phyloP scores from a whole-genome alignment of 768 basidiomycete genomes.

The Mycena filopes region DNA sequence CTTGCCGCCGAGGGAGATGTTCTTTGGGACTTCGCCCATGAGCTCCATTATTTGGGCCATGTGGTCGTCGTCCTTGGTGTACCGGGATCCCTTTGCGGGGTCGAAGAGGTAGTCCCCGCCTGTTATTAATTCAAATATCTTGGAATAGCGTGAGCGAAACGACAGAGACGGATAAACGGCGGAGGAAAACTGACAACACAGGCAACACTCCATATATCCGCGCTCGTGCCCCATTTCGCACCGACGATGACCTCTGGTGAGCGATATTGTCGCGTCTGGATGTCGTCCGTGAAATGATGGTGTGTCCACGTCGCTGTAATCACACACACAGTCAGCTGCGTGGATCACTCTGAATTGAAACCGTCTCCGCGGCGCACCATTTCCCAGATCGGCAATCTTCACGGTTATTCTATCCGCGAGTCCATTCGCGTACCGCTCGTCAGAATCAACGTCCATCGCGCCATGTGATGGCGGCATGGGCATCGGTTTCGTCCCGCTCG shows the following conservation, averaged over 20 bases:
- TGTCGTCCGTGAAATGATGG: slow-evolving; percentile 99
- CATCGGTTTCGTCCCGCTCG: slow-evolving; percentile 40
- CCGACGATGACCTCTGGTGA: slow-evolving; percentile 98
- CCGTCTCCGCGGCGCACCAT: slow-evolving; percentile 65
- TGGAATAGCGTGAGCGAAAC: not conserved
- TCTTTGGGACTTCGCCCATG: slow-evolving; percentile 88
- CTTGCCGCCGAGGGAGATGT: slow-evolving; percentile 88
- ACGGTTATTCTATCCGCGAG: slow-evolving; percentile 84
- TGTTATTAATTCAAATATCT: slow-evolving; percentile 93
- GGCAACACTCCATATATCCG: slow-evolving; percentile 96
- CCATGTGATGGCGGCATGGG: slow-evolving; percentile 39
- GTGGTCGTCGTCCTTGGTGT: slow-evolving; percentile 97
- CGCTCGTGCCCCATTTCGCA: slow-evolving; percentile 94
- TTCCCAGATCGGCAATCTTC: slow-evolving; percentile 98
- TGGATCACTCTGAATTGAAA: slow-evolving; percentile 8
- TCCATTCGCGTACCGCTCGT: slow-evolving; percentile 28
- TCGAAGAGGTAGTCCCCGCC: slow-evolving; percentile 99
- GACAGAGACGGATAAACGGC: not conserved
- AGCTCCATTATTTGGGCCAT: slow-evolving; percentile 98
- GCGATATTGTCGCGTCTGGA: slow-evolving; percentile 96
- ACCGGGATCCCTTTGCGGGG: slow-evolving; percentile 92
- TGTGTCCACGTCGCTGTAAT: slow-evolving; percentile 83
- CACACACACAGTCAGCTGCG: not conserved
- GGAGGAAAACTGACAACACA: slow-evolving; percentile 75
- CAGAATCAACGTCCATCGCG: slow-evolving; percentile 33